A percentile compares a stretch with the other conserved stretches of the same genome.
Evolutionary conservation across 2,329 filamentous ascomycete species (phyloP).

Genomic region (Fusarium xylarioides): DNA sequence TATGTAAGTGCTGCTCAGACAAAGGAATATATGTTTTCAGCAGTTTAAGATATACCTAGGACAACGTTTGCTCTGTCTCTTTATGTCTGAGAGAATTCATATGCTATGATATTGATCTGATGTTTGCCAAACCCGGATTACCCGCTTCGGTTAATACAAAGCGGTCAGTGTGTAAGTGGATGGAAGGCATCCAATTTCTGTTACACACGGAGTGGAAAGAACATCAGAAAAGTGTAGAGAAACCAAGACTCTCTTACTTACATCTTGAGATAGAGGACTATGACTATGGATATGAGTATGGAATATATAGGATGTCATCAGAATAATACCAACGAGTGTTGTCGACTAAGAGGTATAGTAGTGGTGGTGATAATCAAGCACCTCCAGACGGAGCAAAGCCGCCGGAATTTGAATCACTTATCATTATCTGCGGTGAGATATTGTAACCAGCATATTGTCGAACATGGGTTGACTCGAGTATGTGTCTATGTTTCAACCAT

Average conservation of each 20-base stretch:
- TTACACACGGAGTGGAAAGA: neutral
- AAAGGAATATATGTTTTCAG: neutral
- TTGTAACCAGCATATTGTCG: neutral
- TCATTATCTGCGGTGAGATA: neutral
- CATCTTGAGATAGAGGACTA: neutral
- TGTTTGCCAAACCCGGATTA: neutral
- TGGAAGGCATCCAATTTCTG: neutral
- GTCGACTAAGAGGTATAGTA: neutral
- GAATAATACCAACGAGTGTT: neutral
- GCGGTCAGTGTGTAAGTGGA: constrained; percentile 13
- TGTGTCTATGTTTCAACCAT: neutral
- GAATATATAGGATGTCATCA: neutral
- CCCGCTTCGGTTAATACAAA: constrained; percentile 3
- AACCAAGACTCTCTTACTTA: neutral
- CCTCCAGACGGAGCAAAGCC: neutral
- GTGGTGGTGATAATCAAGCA: neutral
- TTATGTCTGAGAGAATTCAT: neutral
- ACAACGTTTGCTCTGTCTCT: neutral
- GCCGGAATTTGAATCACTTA: neutral
- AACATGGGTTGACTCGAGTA: neutral
- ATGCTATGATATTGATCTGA: neutral
- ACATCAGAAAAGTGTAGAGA: neutral
- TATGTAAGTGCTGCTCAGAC: neutral
- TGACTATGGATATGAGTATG: neutral
- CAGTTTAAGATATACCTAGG: neutral